Evolutionary conservation across 2,329 filamentous ascomycete genomes (phyloP).

Genomic region (Fusarium armeniacum): DNA sequence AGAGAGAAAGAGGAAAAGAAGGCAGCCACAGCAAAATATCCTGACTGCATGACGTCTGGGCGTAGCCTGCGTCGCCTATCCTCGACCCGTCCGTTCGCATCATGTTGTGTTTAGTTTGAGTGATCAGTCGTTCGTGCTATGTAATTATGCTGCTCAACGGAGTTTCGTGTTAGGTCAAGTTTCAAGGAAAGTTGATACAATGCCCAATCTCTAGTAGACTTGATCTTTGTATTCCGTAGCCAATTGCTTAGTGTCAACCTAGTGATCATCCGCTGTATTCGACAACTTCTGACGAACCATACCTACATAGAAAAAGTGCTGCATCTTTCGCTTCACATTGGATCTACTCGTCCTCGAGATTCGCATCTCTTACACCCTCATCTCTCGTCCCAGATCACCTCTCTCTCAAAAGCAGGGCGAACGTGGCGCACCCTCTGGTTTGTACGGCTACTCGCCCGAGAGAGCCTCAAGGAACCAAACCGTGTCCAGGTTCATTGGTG

Average conservation of each 20-base stretch:
- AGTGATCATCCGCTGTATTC: not conserved
- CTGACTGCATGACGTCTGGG: constrained; percentile 33
- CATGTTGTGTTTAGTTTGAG: constrained; percentile 25
- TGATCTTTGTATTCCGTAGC: constrained; percentile 24
- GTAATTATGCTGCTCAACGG: constrained; percentile 11
- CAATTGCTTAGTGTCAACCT: constrained; percentile 24
- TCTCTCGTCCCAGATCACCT: constrained; percentile 25
- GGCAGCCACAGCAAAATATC: constrained; percentile 32
- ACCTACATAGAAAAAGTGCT: constrained; percentile 11
- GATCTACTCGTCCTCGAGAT: constrained; percentile 44
- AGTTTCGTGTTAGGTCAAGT: constrained; percentile 26
- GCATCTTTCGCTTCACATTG: constrained; percentile 44
- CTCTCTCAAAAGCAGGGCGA: constrained; percentile 46
- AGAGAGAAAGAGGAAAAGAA: constrained; percentile 16
- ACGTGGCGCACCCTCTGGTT: constrained; percentile 41
- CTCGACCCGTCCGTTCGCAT: constrained; percentile 29
- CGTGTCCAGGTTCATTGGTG: constrained; percentile 24
- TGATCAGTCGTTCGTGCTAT: constrained; percentile 9
- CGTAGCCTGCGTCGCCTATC: not conserved
- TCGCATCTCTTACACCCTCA: constrained; percentile 43
- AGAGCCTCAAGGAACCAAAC: constrained; percentile 45
- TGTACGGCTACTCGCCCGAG: constrained; percentile 14
- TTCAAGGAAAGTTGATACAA: constrained; percentile 29
- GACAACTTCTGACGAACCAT: constrained; percentile 28
- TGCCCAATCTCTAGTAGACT: constrained; percentile 12